Base-by-base conservation (phyloP, 495 filamentous ascomycete genomes). In the Oidiodendron maius region DNA sequence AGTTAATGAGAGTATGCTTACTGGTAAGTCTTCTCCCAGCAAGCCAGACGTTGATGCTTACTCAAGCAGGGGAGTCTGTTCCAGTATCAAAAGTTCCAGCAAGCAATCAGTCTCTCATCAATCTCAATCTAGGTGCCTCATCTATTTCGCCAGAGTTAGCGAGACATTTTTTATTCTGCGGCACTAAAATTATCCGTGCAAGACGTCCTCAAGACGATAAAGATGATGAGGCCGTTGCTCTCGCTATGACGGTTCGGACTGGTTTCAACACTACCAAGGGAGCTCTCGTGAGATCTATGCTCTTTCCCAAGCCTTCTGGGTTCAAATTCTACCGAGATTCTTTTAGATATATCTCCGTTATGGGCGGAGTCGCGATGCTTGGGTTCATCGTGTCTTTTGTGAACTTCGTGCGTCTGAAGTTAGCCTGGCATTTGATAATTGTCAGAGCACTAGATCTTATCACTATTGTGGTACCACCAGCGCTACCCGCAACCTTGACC, bases 1-100 rank as follows among this genome's bases (percentile, higher is more conserved):
- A 53, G 90, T 99, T 51, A 99, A 99, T 62, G 94, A 99, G 64
- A 96, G 91, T 71, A 99, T 99, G 94, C 80, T 99, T 24, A 99
- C 94, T 32, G 85, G 84, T 84, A 60, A 57, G 69, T 20, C 26
- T 16, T 32, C 18, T 18, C 15, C 22, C 32, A 6, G 15, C 5
- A n/a, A 38, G 58, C 70, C 46, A 69, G 45, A 46, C 16, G 30
- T 48, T 11, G 32, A 39, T 25, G 34, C 48, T 56, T 10, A 55
- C 24, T 20, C 12, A 32, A 18, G 22, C 44, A 83, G 91, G 90
- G 37, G 94, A 99, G 72, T 97, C 94, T 42, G 88, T 99, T 22
- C 94, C 94, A 5, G 91, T 97, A 3, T 95, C 91, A 9, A 99
- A 99, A 63, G 76, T 75, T 3, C 89, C 94, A 3, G 78, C 87